Base-by-base conservation (phyloP, 2,329 filamentous ascomycete species). In the Aspergillus sp. region DNA sequence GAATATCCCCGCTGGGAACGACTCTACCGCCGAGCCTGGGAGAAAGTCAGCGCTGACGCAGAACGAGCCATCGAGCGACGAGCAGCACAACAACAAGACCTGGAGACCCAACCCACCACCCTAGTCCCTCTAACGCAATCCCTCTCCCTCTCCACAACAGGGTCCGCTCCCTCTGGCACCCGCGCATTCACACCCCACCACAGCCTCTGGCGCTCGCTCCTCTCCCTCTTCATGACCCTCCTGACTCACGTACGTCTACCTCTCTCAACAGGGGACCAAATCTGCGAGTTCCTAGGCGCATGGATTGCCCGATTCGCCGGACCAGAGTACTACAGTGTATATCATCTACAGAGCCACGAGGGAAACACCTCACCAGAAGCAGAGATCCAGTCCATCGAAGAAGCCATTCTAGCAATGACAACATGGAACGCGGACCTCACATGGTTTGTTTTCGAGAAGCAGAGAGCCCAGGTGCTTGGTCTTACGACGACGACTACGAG, bases 1-100 rank as follows among this genome's bases (percentile, higher is more conserved):
- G 87, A 92, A 59, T 97, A 78, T 58, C 68, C 76, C 1, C 73
- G 76, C 52, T 76, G 78, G 73, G 72, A 76, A 45, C 72, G 71
- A 7, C 65, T 81, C 1, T 81, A 80, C 68, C 68, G 63, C 6
- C 69, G 69, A 2, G 71, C 64, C 18, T 79, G 76, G 77, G 65
- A 70, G 20, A 72, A 69, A 51, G 76, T 78, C 10, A 66, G 69
- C 6, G 63, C 70, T 12, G 75, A 78, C 42, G 71, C 75, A n/a
- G 73, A 76, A 52, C 70, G 66, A 22, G 68, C 67, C 2, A 67
- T 74, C 12, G 69, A 75, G 53, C 69, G 76, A 49, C 74, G 72
- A n/a, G 62, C 56, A 29, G 61, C 60, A 29, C 66, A 16, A 20
- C 9, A 54, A 16, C 24, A 32, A 22, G 16, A 1, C 7, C 1